These are phyloP conservation scores for Phytophthora citrophthora DNA, from an alignment of 352 stramenopile genomes.

Conservation along the genomic window DNA sequence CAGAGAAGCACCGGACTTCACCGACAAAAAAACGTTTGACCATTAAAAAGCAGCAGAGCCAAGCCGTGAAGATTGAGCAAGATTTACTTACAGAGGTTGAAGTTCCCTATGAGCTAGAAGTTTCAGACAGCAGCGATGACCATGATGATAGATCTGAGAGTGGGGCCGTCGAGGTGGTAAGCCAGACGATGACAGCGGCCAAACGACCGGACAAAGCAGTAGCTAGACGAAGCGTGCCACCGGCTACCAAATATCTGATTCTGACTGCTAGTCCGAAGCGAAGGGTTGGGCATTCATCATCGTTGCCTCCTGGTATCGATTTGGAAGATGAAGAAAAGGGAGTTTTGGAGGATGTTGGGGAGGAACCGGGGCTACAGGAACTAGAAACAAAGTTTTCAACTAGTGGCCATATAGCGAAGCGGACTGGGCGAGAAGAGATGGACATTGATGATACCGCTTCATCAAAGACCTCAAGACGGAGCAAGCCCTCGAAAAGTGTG, in stretches of 20 bases:
- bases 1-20: background rate
- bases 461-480: background rate
- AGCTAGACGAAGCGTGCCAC: conserved; percentile 17
- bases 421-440: background rate
- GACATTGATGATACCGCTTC: background rate
- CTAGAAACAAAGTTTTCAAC: background rate
- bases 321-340: conserved; percentile 29
- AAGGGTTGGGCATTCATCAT: background rate
- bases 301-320: conserved; percentile 7
- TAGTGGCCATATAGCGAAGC: background rate
- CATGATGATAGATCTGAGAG: conserved; percentile 1
- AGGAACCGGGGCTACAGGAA: background rate
- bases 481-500: conserved; percentile 5
- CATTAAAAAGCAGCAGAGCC: background rate
- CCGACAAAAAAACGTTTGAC: conserved; percentile 19
- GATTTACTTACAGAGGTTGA: conserved; percentile 14
- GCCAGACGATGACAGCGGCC: conserved; percentile 7
- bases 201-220: conserved; percentile 2
- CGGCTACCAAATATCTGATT: conserved; percentile 4
- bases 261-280: conserved; percentile 13
- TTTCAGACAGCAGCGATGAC: conserved; percentile 16
- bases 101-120: conserved; percentile 6
- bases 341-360: conserved; percentile 5
- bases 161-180: background rate
- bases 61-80: conserved; percentile 20